A percentile compares a stretch with the other conserved stretches of the same genome.
phyloP scores from a whole-genome alignment of 352 stramenopile genomes.

The Globisporangium paddicum region DNA sequence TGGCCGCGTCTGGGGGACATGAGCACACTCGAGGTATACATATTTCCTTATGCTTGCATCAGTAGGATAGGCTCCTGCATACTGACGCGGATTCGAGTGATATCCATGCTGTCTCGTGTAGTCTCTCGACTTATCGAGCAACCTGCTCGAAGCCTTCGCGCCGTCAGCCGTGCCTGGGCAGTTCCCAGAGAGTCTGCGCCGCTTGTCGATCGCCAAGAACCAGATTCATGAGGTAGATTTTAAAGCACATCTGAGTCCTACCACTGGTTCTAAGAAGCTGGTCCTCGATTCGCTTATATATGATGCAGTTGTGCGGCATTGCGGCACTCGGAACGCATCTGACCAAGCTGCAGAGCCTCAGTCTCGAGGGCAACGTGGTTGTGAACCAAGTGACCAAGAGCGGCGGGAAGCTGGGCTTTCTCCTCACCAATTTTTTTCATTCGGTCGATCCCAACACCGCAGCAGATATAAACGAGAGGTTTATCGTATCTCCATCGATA shows the following conservation, averaged over 20 bases:
- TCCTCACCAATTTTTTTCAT: slow-evolving; percentile 40
- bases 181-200: slow-evolving; percentile 37
- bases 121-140: slow-evolving; percentile 60
- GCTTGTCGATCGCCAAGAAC: slow-evolving; percentile 52
- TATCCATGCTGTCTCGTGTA: slow-evolving; percentile 5
- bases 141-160: slow-evolving; percentile 37
- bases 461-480: slow-evolving; percentile 7
- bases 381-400: slow-evolving; percentile 24
- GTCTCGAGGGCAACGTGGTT: slow-evolving; percentile 42
- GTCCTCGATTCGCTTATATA: not conserved
- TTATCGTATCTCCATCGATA: slow-evolving; percentile 12
- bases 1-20: slow-evolving; percentile 47
- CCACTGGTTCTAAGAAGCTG: no score
- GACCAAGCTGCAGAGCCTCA: slow-evolving; percentile 34
- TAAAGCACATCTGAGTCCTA: no score
- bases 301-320: slow-evolving; percentile 51
- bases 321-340: slow-evolving; percentile 34
- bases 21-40: slow-evolving; percentile 34
- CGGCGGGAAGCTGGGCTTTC: slow-evolving; percentile 33
- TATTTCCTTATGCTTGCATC: not conserved
- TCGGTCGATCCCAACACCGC: slow-evolving; percentile 10
- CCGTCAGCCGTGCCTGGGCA: slow-evolving; percentile 16
- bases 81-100: not conserved
- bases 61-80: not conserved
- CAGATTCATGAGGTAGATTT: slow-evolving; percentile 47